A percentile compares a stretch with the other conserved stretches of the same genome.
Conservation (phyloP, 257 asterid species). For the Leonotis leonurus region DNA sequence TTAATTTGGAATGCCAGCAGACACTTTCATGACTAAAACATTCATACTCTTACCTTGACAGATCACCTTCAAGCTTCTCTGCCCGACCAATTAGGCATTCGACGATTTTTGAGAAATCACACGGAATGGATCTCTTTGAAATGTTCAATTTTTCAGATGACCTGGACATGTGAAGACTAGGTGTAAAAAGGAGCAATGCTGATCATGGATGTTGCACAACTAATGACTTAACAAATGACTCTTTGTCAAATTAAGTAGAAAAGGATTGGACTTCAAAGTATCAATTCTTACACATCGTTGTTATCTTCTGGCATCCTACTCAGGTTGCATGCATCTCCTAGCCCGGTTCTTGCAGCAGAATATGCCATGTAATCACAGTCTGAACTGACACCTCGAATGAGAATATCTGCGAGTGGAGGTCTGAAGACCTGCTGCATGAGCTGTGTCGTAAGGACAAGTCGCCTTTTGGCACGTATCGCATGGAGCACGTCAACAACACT, state of each 20-base stretch:
- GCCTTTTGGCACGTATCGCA: constrained; percentile 44
- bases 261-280: neutral
- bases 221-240: neutral
- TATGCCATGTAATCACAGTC: constrained; percentile 44
- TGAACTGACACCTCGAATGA: constrained; percentile 42
- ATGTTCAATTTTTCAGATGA: constrained; percentile 28
- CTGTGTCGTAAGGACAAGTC: constrained; percentile 51
- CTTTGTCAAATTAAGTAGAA: neutral
- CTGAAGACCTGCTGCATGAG: constrained; percentile 60
- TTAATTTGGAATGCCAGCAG: neutral
- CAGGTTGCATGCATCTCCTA: constrained; percentile 69
- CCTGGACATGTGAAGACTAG: constrained; percentile 25
- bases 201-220: neutral
- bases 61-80: constrained; percentile 42
- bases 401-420: constrained; percentile 42
- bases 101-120: constrained; percentile 31
- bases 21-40: neutral
- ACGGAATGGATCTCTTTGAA: constrained; percentile 24
- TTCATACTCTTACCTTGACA: constrained; percentile 37
- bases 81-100: constrained; percentile 39
- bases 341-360: constrained; percentile 50
- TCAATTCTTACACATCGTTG: constrained; percentile 32
- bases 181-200: neutral
- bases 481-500: constrained; percentile 30
- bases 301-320: constrained; percentile 20